Conservation (phyloP, 1,284 basidiomycete species). For the Leccinum angustisporum region DNA sequence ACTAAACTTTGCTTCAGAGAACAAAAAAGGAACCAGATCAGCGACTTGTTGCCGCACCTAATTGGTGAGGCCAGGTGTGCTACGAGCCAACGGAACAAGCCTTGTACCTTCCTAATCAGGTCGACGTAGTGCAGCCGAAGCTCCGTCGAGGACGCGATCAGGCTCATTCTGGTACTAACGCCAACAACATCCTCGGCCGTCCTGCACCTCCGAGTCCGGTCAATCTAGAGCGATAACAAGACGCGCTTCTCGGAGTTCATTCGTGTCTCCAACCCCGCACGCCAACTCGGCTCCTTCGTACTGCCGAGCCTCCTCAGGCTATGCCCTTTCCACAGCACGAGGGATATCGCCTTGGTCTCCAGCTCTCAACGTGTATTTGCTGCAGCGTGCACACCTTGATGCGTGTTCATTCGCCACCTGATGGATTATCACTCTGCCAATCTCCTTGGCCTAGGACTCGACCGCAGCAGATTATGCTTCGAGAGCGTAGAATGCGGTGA, state of each 20-base stretch:
- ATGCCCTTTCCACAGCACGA: constrained; percentile 15
- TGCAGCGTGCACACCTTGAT: constrained; percentile 23
- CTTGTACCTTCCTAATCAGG: constrained; percentile 13
- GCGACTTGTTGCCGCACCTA: constrained; percentile 19
- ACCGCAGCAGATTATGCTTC: constrained; percentile 2
- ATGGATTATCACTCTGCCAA: constrained; percentile 9
- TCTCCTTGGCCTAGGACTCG: constrained; percentile 6
- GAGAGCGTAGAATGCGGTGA: constrained; percentile 6
- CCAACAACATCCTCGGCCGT: constrained; percentile 14
- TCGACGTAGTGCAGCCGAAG: constrained; percentile 4
- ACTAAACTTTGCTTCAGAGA: background rate
- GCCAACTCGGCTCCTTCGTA: constrained; percentile 12
- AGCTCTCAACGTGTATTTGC: constrained; percentile 22
- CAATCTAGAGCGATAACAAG: constrained; percentile 12
- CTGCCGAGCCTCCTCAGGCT: background rate
- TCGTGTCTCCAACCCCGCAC: constrained; percentile 11
- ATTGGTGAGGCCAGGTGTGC: constrained; percentile 21
- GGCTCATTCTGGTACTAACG: constrained; percentile 6
- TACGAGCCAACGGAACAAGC: constrained; percentile 9
- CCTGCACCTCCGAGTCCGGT: constrained; percentile 5
- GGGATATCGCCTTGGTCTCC: constrained; percentile 2
- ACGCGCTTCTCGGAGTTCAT: constrained; percentile 19
- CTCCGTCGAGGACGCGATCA: constrained; percentile 26
- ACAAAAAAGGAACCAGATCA: constrained; percentile 13
- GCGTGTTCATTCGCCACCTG: background rate